phyloP scores from a whole-genome alignment of 1,284 basidiomycete species.

The Sanghuangporus weigelae region DNA sequence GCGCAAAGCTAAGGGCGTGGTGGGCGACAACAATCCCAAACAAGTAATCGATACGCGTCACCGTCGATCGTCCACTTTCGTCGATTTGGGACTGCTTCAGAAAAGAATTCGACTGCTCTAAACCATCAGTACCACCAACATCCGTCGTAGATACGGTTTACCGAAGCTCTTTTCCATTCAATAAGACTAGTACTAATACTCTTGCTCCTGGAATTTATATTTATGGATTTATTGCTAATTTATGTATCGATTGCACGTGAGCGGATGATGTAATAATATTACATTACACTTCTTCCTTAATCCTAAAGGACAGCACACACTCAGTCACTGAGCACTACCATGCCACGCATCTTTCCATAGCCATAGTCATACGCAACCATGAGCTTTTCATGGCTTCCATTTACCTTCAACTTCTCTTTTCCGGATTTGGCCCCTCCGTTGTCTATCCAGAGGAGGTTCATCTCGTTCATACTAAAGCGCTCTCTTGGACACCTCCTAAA shows the following conservation, averaged over 20 bases:
- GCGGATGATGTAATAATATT: background rate
- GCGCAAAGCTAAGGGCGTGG: background rate
- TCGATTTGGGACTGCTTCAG: background rate
- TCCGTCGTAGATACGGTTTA: background rate
- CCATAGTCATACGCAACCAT: slow-evolving; percentile 1
- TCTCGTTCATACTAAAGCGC: slow-evolving; percentile 84
- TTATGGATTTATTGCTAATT: background rate
- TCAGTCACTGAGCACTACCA: background rate
- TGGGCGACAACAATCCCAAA: background rate
- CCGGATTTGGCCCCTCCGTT: slow-evolving; percentile 65
- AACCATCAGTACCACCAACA: background rate
- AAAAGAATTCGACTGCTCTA: background rate
- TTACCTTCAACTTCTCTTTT: slow-evolving; percentile 12
- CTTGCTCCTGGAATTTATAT: background rate
- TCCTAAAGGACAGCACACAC: no score
- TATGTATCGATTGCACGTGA: background rate
- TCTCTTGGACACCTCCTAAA: slow-evolving; percentile 82
- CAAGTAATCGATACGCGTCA: slow-evolving; percentile 5
- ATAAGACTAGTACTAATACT: no score
- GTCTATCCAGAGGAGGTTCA: slow-evolving; percentile 82
- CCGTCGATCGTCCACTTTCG: background rate
- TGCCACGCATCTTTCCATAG: background rate
- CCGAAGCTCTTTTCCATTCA: background rate
- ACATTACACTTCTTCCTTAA: no score
- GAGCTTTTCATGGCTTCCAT: slow-evolving; percentile 15